Percentiles rank a stretch among this genome's conserved stretches.
These are phyloP conservation scores for Volvox africanus DNA, from an alignment of 139 green algal genomes.

Conservation along the genomic window DNA sequence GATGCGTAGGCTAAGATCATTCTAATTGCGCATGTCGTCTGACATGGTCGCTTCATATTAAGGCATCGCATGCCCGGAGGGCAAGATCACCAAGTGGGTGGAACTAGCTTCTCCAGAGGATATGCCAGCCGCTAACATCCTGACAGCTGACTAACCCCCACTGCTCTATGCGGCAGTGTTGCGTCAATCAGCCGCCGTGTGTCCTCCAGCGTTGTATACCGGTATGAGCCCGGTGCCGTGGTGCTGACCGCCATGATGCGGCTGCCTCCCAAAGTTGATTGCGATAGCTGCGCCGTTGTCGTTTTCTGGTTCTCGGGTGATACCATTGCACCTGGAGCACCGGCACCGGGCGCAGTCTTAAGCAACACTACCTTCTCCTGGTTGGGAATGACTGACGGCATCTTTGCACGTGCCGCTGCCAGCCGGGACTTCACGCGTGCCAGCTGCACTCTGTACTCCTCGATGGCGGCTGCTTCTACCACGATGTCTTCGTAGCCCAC, in stretches of 20 bases:
- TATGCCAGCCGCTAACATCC: no score
- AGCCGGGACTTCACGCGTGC: slow-evolving; percentile 16
- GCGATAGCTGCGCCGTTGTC: background rate
- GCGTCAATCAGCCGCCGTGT: slow-evolving; percentile 14
- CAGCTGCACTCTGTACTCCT: slow-evolving; percentile 31
- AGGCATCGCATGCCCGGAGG: no score
- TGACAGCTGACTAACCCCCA: background rate
- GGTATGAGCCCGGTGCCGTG: slow-evolving; percentile 10
- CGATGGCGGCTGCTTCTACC: background rate
- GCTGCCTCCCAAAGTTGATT: background rate
- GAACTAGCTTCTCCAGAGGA: no score
- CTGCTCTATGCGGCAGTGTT: background rate
- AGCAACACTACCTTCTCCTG: slow-evolving; percentile 39
- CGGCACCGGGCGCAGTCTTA: background rate
- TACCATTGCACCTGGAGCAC: no score
- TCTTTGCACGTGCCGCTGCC: background rate
- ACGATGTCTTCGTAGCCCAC: slow-evolving; percentile 46
- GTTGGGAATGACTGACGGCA: slow-evolving; percentile 15
- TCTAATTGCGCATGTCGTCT: no score
- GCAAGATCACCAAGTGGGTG: no score
- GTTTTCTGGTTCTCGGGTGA: no score
- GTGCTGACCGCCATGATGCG: slow-evolving; percentile 6
- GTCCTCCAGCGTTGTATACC: slow-evolving; percentile 44
- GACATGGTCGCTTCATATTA: no score
- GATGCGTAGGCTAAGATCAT: no score